Evolutionary conservation across 2,329 filamentous ascomycete genomes (phyloP).

Genomic region (Verticillium tricorpus): DNA sequence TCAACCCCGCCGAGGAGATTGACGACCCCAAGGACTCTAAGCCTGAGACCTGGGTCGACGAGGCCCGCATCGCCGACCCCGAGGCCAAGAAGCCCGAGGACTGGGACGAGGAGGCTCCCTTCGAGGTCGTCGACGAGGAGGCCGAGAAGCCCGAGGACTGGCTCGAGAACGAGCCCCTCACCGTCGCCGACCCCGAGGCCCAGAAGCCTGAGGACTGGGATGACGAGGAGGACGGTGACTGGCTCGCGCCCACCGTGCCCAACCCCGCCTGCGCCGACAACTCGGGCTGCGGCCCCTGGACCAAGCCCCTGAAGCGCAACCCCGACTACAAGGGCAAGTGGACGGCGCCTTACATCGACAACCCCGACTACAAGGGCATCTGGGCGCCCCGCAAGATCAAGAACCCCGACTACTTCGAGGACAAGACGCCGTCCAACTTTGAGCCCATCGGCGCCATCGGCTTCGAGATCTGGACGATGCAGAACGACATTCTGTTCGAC

Average conservation of each 20-base stretch:
- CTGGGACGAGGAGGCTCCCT: slow-evolving; percentile 98
- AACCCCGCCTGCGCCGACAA: slow-evolving; percentile 95
- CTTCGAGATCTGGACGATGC: slow-evolving; percentile 99
- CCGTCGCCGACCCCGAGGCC: slow-evolving; percentile 86
- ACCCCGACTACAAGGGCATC: slow-evolving; percentile 94
- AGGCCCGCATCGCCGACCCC: slow-evolving; percentile 85
- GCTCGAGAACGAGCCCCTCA: slow-evolving; percentile 83
- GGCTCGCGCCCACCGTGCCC: slow-evolving; percentile 81
- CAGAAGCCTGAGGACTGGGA: slow-evolving; percentile 99
- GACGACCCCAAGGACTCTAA: slow-evolving; percentile 91
- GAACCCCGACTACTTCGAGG: slow-evolving; percentile 95
- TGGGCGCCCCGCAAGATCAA: slow-evolving; percentile 95
- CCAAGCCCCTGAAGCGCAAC: slow-evolving; percentile 89
- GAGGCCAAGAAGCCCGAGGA: slow-evolving; percentile 95
- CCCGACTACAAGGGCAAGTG: slow-evolving; percentile 99
- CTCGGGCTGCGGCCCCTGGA: slow-evolving; percentile 92
- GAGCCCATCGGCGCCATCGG: slow-evolving; percentile 98
- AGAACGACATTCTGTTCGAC: slow-evolving; percentile 97
- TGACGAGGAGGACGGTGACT: slow-evolving; percentile 99
- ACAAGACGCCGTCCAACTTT: slow-evolving; percentile 92
- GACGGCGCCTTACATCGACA: slow-evolving; percentile 88
- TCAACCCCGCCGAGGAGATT: slow-evolving; percentile 94
- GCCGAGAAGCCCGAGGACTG: slow-evolving; percentile 91
- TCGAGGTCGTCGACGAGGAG: slow-evolving; percentile 90
- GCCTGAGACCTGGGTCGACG: slow-evolving; percentile 93